Conservation (phyloP, 495 filamentous ascomycete species). For the Usnea hakonensis region DNA sequence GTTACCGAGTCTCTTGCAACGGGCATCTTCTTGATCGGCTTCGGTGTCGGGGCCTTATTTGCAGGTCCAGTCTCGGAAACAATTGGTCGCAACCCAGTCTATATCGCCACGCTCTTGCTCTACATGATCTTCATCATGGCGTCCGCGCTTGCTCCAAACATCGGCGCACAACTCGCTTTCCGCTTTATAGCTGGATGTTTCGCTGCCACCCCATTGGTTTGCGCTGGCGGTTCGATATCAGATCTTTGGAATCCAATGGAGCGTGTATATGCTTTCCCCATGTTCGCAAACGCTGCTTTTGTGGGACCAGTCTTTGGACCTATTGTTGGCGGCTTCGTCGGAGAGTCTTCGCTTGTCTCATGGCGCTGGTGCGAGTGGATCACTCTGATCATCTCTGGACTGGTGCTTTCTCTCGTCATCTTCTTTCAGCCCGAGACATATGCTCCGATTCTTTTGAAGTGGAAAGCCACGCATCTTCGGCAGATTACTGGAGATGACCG, state of each 20-base stretch:
- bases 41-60: slow-evolving; percentile 46
- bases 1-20: slow-evolving; percentile 47
- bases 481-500: slow-evolving; percentile 37
- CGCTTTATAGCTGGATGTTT: slow-evolving; percentile 48
- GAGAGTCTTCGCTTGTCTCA: slow-evolving; percentile 31
- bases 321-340: slow-evolving; percentile 42
- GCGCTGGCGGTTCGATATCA: slow-evolving; percentile 44
- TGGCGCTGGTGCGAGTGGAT: slow-evolving; percentile 51
- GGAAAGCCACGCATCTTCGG: slow-evolving; percentile 44
- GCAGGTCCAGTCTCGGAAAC: slow-evolving; percentile 53
- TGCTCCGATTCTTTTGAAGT: slow-evolving; percentile 42
- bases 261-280: slow-evolving; percentile 40
- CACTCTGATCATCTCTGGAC: slow-evolving; percentile 41
- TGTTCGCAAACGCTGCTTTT: slow-evolving; percentile 42
- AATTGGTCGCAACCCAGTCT: slow-evolving; percentile 51
- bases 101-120: slow-evolving; percentile 42
- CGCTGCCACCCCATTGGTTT: slow-evolving; percentile 45
- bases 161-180: slow-evolving; percentile 43
- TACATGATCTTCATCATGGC: slow-evolving; percentile 50
- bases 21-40: slow-evolving; percentile 56
- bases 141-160: slow-evolving; percentile 42
- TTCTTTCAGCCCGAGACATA: slow-evolving; percentile 49
- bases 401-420: slow-evolving; percentile 35
- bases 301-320: slow-evolving; percentile 41
- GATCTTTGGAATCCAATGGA: slow-evolving; percentile 47